phyloP scores from a whole-genome alignment of 1,139 yeast genomes.

The Hemisphaericaspora lyxosophila region DNA sequence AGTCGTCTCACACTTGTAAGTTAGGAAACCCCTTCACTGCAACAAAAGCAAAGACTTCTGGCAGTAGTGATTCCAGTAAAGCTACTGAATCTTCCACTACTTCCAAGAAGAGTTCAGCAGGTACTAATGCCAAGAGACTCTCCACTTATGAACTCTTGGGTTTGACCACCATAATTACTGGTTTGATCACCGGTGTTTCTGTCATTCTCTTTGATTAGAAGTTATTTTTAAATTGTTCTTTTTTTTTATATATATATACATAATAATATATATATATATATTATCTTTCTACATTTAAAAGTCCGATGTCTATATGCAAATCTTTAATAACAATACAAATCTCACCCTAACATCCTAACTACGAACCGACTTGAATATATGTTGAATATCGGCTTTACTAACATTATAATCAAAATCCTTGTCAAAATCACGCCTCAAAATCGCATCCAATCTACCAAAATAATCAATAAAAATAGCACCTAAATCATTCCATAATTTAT shows the following conservation, averaged over 20 bases:
- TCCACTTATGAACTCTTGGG: constrained; percentile 1
- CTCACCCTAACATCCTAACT: too few species aligned
- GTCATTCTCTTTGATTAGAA: constrained; percentile 1
- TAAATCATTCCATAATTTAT: constrained; percentile 45
- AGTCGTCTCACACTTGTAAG: constrained; percentile 31
- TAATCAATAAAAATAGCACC: constrained; percentile 35
- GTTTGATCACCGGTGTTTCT: constrained; percentile 3
- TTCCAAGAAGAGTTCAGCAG: neutral
- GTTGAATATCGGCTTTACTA: constrained; percentile 36
- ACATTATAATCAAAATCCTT: constrained; percentile 41
- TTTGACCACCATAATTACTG: constrained; percentile 3
- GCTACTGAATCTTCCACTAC: neutral
- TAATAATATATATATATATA: too few species aligned
- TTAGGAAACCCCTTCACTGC: constrained; percentile 2
- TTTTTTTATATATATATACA: neutral
- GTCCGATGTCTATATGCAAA: too few species aligned
- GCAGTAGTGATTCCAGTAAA: neutral
- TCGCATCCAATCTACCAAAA: constrained; percentile 38
- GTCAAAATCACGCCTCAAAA: constrained; percentile 39
- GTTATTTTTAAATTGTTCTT: neutral
- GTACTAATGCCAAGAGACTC: constrained; percentile 5
- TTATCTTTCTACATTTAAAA: too few species aligned
- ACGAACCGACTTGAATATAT: constrained; percentile 29
- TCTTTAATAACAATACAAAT: too few species aligned
- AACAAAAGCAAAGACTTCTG: neutral